Percentiles rank a stretch among this genome's conserved stretches.
Conservation (phyloP, 495 filamentous ascomycete species). For the Margaritispora aquatica region DNA sequence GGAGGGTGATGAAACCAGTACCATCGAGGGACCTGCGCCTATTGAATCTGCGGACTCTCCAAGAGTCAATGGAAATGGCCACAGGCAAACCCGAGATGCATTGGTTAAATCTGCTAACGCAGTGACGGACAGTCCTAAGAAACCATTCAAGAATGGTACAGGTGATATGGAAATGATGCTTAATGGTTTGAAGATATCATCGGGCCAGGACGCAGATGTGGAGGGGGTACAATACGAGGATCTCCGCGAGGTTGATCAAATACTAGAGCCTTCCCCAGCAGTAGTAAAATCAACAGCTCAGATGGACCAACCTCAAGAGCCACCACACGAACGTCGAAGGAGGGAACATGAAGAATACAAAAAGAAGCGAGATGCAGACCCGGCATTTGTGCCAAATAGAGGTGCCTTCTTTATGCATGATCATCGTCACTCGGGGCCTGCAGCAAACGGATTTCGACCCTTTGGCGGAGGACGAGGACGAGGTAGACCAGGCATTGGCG, state of each 20-base stretch:
- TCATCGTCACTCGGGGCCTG: slow-evolving; percentile 69
- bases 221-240: slow-evolving; percentile 24
- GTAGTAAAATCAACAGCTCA: slow-evolving; percentile 22
- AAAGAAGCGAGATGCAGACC: slow-evolving; percentile 81
- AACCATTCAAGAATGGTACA: slow-evolving; percentile 25
- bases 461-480: slow-evolving; percentile 56
- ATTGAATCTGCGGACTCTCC: slow-evolving; percentile 32
- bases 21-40: slow-evolving; percentile 52
- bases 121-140: slow-evolving; percentile 17
- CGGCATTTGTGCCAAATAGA: slow-evolving; percentile 89
- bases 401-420: slow-evolving; percentile 98
- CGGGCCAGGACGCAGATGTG: slow-evolving; percentile 37
- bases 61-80: slow-evolving; percentile 19
- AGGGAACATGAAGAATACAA: slow-evolving; percentile 87
- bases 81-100: slow-evolving; percentile 6
- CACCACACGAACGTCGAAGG: slow-evolving; percentile 60
- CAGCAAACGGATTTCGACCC: slow-evolving; percentile 68
- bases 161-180: slow-evolving; percentile 86
- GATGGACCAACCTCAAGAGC: slow-evolving; percentile 37
- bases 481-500: slow-evolving; percentile 45
- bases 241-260: slow-evolving; percentile 19
- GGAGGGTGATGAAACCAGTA: slow-evolving; percentile 60
- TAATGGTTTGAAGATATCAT: slow-evolving; percentile 67
- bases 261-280: slow-evolving; percentile 26
- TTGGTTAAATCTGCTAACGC: slow-evolving; percentile 12